phyloP scores from a whole-genome alignment of 805 yeast genomes.

The Kodamaea fukazawae region DNA sequence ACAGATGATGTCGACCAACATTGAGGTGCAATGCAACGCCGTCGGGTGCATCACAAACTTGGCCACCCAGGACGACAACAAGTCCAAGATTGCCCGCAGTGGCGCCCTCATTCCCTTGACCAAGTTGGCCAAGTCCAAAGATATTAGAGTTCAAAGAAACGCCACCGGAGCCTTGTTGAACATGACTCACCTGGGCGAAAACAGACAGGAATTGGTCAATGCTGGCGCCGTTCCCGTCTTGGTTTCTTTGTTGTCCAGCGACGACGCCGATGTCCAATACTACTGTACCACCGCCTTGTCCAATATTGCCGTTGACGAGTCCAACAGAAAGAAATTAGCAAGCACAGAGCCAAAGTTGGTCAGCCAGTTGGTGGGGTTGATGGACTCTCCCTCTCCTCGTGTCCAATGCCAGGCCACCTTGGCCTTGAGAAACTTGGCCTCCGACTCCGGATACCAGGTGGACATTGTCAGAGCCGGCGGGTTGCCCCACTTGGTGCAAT shows the following conservation, averaged over 20 bases:
- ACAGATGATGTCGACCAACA: conserved; percentile 96
- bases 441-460: conserved; percentile 92
- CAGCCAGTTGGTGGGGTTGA: conserved; percentile 77
- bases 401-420: conserved; percentile 98
- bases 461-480: conserved; percentile 97
- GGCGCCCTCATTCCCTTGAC: conserved; percentile 96
- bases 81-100: conserved; percentile 90
- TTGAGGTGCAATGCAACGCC: conserved; percentile 98
- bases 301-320: conserved; percentile 95
- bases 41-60: conserved; percentile 98
- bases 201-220: conserved; percentile 91
- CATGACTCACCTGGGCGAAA: conserved; percentile 97
- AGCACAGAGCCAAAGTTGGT: conserved; percentile 93
- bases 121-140: conserved; percentile 89
- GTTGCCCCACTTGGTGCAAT: conserved; percentile 84
- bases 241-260: conserved; percentile 77
- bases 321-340: conserved; percentile 81
- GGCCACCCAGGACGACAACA: conserved; percentile 97
- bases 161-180: conserved; percentile 97
- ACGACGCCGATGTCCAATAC: conserved; percentile 96
- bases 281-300: conserved; percentile 97
- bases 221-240: conserved; percentile 98
- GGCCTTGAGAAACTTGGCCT: conserved; percentile 92
- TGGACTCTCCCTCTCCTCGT: conserved; percentile 91
- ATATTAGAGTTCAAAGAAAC: conserved; percentile 94